A percentile compares a stretch with the other conserved stretches of the same genome.
Evolutionary conservation across 2,329 filamentous ascomycete genomes (phyloP).

Genomic region (Orbilia brochopaga): DNA sequence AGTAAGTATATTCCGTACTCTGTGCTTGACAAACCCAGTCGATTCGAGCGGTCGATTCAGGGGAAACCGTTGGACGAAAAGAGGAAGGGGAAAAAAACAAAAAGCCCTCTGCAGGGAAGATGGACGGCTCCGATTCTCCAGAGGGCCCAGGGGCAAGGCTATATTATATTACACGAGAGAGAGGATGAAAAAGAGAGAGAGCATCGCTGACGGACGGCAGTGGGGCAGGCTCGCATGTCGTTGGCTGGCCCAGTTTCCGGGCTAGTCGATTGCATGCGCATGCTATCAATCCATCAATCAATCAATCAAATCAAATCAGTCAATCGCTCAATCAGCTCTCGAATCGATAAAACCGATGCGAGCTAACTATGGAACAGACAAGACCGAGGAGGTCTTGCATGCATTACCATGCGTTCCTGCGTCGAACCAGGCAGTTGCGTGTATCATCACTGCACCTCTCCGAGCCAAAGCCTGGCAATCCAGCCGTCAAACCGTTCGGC

Average conservation of each 20-base stretch:
- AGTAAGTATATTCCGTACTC: too few species aligned
- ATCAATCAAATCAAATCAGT: conserved; percentile 38
- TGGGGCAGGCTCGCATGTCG: not conserved
- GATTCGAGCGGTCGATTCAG: conserved; percentile 1
- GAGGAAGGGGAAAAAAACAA: conserved; percentile 2
- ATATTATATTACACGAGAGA: conserved; percentile 4
- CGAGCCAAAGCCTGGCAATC: not conserved
- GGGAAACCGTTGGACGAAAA: conserved; percentile 5
- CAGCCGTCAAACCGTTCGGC: conserved; percentile 6
- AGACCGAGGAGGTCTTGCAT: conserved; percentile 4
- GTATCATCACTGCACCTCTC: conserved; percentile 6
- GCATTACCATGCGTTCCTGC: conserved; percentile 5
- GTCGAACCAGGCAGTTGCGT: conserved; percentile 7
- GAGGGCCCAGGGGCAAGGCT: not conserved
- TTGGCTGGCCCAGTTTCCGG: conserved; percentile 16
- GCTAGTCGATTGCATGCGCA: conserved; percentile 7
- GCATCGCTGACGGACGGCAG: not conserved
- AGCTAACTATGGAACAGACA: conserved; percentile 7
- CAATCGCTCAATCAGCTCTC: conserved; percentile 12
- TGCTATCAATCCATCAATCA: conserved; percentile 26
- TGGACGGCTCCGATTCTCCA: not conserved
- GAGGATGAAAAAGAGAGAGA: not conserved
- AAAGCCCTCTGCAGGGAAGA: not conserved
- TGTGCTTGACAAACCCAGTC: not conserved
- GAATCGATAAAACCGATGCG: conserved; percentile 29